phyloP scores from a whole-genome alignment of 768 basidiomycete species.

The Butyriboletus loyo region DNA sequence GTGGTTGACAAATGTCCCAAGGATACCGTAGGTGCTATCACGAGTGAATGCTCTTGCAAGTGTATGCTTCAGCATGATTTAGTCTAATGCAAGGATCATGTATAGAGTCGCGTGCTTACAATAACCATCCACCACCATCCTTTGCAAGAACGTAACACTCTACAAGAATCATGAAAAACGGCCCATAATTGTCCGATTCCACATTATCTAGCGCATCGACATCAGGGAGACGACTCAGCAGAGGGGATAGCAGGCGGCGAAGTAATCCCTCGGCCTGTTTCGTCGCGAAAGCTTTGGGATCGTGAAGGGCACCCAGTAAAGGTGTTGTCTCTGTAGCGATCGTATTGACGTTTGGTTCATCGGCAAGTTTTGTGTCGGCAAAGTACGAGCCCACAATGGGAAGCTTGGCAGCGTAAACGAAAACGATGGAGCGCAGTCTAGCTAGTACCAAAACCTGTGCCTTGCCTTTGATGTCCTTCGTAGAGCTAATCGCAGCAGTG shows the following conservation, averaged over 20 bases:
- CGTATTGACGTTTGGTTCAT: not conserved
- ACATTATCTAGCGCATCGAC: slow-evolving; percentile 17
- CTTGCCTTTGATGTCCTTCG: slow-evolving; percentile 3
- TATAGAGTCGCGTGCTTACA: slow-evolving; percentile 9
- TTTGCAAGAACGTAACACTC: slow-evolving; percentile 24
- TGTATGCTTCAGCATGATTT: slow-evolving; percentile 12
- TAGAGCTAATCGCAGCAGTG: not conserved
- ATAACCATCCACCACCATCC: slow-evolving; percentile 21
- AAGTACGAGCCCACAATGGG: slow-evolving; percentile 26
- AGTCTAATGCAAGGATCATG: not conserved
- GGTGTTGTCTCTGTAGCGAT: slow-evolving; percentile 24
- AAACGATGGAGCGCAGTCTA: slow-evolving; percentile 6
- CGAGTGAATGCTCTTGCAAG: slow-evolving; percentile 24
- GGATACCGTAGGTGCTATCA: slow-evolving; percentile 32
- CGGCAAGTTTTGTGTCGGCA: not conserved
- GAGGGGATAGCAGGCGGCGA: slow-evolving; percentile 10
- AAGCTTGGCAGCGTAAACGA: slow-evolving; percentile 14
- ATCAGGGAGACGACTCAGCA: slow-evolving; percentile 17
- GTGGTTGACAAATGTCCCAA: slow-evolving; percentile 54
- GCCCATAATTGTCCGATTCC: slow-evolving; percentile 5
- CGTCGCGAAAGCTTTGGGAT: slow-evolving; percentile 22
- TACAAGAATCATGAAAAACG: slow-evolving; percentile 6
- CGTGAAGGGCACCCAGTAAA: slow-evolving; percentile 20
- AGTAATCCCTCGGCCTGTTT: slow-evolving; percentile 17
- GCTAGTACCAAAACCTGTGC: not conserved